Evolutionary conservation across 2,329 filamentous ascomycete species (phyloP).

Genomic region (Aspergillus sp.): DNA sequence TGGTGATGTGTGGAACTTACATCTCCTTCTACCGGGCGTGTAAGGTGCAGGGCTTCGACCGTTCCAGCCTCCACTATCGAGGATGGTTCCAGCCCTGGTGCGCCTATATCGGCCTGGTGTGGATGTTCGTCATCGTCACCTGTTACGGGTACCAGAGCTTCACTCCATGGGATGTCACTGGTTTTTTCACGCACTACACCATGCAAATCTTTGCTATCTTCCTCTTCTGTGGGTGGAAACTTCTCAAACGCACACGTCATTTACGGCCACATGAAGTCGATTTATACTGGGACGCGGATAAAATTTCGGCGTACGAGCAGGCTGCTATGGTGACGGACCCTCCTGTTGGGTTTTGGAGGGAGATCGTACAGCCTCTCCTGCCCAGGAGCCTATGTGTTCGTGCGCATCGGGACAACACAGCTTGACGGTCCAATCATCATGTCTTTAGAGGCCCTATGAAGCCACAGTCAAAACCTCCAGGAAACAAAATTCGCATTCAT

Average conservation of each 20-base stretch:
- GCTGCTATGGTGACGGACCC: constrained; percentile 8
- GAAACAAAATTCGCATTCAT: too few species aligned
- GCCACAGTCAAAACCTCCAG: too few species aligned
- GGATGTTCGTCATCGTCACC: constrained; percentile 65
- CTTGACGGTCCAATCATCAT: background rate
- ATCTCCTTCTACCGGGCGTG: background rate
- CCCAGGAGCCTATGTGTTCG: background rate
- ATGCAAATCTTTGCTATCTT: constrained; percentile 61
- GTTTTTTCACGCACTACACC: constrained; percentile 71
- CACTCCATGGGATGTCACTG: constrained; percentile 62
- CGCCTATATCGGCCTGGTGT: constrained; percentile 61
- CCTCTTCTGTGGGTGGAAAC: constrained; percentile 66
- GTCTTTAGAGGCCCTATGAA: too few species aligned
- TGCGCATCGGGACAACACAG: background rate
- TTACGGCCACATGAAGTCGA: constrained; percentile 8
- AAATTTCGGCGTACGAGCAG: constrained; percentile 13
- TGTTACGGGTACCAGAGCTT: constrained; percentile 73
- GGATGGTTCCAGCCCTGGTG: constrained; percentile 66
- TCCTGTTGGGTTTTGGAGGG: constrained; percentile 13
- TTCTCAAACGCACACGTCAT: constrained; percentile 5
- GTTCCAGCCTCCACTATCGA: constrained; percentile 62
- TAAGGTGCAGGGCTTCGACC: background rate
- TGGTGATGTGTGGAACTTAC: background rate
- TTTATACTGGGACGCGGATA: constrained; percentile 10
- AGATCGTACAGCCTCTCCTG: constrained; percentile 3